Evolutionary conservation across 2,329 filamentous ascomycete genomes (phyloP), one percentile per base, ranked within the genome.

Genomic region (Monilinia aucupariae): DNA sequence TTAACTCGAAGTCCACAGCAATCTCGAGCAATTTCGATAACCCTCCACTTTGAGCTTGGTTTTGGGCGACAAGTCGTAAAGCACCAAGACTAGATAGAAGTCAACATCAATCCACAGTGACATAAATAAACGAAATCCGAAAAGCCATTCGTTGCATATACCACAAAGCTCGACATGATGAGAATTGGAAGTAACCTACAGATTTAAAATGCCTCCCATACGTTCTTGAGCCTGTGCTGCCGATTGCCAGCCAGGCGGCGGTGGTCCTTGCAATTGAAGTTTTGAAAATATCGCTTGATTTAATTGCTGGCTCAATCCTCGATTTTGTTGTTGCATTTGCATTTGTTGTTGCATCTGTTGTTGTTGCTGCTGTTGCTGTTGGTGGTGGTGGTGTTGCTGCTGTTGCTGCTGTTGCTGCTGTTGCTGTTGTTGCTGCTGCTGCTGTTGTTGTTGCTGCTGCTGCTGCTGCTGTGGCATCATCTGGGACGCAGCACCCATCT

Each of bases 391-490:
- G 0, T 37, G 20, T 9, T 59, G 56, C 5, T 59, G 55, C 7
- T 49, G 56, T 2, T 59, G 61, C 10, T 60, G 60, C 10, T 60
- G 61, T 9, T 65, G 64, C 20, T 59, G 50, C 20, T 64, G 48
- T 30, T 64, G 55, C 41, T 61, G 63, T 9, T 66, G 64, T 15
- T 51, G 66, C 17, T 54, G 65, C 6, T 64, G 64, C 34, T 68
- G 68, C 8, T 66, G 66, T 58, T 70, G 68, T 10, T 68, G 68
- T 13, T 68, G 67, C 22, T 65, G 65, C 17, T 64, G 63, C 45
- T 65, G 68, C 25, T 66, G 69, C 32, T 70, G 71, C 47, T 69
- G 69, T n/a, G 67, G 66, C 69, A 71, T 73, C 67, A 71, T 69
- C 54, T 68, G 68, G 48, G 66, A 66, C n/a, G 69, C 67, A 59